Percentiles rank a stretch among this genome's conserved stretches.
phyloP scores from a whole-genome alignment of 2,329 filamentous ascomycete genomes.

The Proliferodiscus dingleyae region DNA sequence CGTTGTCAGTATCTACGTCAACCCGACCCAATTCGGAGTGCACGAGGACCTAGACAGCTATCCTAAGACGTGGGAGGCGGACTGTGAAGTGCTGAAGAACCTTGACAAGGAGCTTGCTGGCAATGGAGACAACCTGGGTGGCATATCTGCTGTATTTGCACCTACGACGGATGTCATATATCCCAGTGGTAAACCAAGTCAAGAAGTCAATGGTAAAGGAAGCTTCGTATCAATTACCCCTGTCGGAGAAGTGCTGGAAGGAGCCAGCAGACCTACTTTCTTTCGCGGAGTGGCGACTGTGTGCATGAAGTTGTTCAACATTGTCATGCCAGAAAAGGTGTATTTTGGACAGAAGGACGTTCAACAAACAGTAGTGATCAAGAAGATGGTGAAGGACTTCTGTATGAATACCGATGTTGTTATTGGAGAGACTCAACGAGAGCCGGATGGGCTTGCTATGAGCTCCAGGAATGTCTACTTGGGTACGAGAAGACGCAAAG shows the following conservation, averaged over 20 bases:
- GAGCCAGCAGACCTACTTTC: slow-evolving; percentile 82
- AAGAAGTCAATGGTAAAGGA: slow-evolving; percentile 69
- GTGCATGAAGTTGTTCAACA: slow-evolving; percentile 90
- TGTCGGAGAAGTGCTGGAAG: slow-evolving; percentile 75
- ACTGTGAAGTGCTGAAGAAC: slow-evolving; percentile 60
- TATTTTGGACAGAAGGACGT: slow-evolving; percentile 98
- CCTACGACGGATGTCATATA: slow-evolving; percentile 84
- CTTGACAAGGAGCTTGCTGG: slow-evolving; percentile 71
- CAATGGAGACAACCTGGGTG: slow-evolving; percentile 53
- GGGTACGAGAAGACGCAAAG: slow-evolving; percentile 64
- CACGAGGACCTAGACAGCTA: slow-evolving; percentile 86
- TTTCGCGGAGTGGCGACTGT: slow-evolving; percentile 95
- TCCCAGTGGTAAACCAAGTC: slow-evolving; percentile 66
- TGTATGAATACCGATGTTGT: slow-evolving; percentile 70
- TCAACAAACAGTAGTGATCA: slow-evolving; percentile 90
- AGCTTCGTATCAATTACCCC: slow-evolving; percentile 92
- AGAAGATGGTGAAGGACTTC: slow-evolving; percentile 82
- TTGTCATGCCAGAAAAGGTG: slow-evolving; percentile 69
- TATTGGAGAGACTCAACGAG: slow-evolving; percentile 70
- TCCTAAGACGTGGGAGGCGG: slow-evolving; percentile 81
- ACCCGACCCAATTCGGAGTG: slow-evolving; percentile 91
- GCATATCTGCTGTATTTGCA: slow-evolving; percentile 79
- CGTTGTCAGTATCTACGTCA: slow-evolving; percentile 90
- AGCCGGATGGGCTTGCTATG: slow-evolving; percentile 77
- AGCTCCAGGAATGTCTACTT: slow-evolving; percentile 94